Conservation (phyloP, 352 stramenopile genomes). For the Aphanomyces cochlioides region DNA sequence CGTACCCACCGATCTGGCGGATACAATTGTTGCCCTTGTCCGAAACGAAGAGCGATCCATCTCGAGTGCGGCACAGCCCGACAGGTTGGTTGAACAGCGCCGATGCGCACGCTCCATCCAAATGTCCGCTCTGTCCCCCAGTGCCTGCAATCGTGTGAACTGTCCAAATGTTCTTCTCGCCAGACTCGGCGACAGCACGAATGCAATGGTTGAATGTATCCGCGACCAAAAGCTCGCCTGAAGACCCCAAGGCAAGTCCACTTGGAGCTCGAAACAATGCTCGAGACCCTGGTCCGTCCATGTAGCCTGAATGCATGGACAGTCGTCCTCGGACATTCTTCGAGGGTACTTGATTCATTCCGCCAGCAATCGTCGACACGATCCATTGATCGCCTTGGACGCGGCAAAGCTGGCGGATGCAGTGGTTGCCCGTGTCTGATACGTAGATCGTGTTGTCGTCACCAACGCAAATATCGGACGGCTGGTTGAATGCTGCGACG, state of each 20-base stretch:
- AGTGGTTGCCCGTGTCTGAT: constrained; percentile 54
- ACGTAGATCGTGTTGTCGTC: constrained; percentile 43
- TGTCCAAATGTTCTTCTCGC: not conserved
- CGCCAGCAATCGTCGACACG: constrained; percentile 43
- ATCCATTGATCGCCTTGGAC: constrained; percentile 34
- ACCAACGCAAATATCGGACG: constrained; percentile 40
- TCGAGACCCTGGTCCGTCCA: constrained; percentile 36
- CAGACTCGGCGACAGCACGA: constrained; percentile 32
- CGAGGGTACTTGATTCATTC: constrained; percentile 21
- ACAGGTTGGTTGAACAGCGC: constrained; percentile 44
- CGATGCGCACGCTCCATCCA: constrained; percentile 37
- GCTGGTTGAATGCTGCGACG: constrained; percentile 44
- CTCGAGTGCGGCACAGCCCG: constrained; percentile 35
- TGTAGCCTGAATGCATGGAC: constrained; percentile 26
- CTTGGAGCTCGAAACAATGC: constrained; percentile 47
- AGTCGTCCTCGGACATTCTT: constrained; percentile 8
- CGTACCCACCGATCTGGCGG: constrained; percentile 40
- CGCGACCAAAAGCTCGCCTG: constrained; percentile 42
- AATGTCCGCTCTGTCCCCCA: constrained; percentile 32
- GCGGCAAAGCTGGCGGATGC: constrained; percentile 44
- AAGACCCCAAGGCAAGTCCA: constrained; percentile 34
- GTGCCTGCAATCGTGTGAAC: constrained; percentile 18
- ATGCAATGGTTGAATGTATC: constrained; percentile 65
- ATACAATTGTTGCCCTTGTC: constrained; percentile 47
- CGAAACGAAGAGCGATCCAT: constrained; percentile 42